Evolutionary conservation across 164 flowering plant genomes (phyloP), one percentile per base, ranked within the genome.

Genomic region (Chimonanthus salicifolius): DNA sequence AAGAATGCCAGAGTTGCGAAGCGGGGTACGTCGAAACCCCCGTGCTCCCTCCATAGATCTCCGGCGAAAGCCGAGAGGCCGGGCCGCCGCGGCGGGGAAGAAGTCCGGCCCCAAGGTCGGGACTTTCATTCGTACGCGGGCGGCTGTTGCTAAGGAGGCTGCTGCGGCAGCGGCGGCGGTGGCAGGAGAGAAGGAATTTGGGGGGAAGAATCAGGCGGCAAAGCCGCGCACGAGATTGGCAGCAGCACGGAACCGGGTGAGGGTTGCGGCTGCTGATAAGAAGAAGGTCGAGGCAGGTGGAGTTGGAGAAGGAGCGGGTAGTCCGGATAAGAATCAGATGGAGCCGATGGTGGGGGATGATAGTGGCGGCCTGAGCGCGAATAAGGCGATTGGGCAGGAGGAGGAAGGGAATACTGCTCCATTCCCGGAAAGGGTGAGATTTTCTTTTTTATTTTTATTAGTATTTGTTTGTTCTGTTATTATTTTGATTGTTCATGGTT

Each of bases 1-100:
- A 80, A 80, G 78, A 79, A 89, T 89, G 93, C 90, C 90, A 72
- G 91, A 87, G 87, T 83, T 89, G 84, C 94, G 88, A 33, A 85
- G 83, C 67, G 92, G 90, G 72, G 85, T 79, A 69, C 88, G 88
- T 72, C 78, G 83, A 48, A 86, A 86, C 76, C 33, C 33, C 33
- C 90, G 91, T 77, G 81, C 80, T 79, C 82, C 81, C 75, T 74
- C 71, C 6, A 71, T 74, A 76, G 79, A 72, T 72, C 72, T 71
- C 47, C 79, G 58, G 49, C 77, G 74, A 5, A 74, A 75, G 69
- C 70, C 74, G 49, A 50, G 72, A 58, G 67, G 69, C 65, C 11
- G 77, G 69, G 75, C 49, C 68, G 47, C 76, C 11, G 66, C 70
- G 1, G 58, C 50, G 47, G 47, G 58, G 74, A 74, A 74, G 74